A percentile compares a stretch with the other conserved stretches of the same genome.
phyloP scores from a whole-genome alignment of 2,329 filamentous ascomycete species.

The Fusarium sterilihyphosum region DNA sequence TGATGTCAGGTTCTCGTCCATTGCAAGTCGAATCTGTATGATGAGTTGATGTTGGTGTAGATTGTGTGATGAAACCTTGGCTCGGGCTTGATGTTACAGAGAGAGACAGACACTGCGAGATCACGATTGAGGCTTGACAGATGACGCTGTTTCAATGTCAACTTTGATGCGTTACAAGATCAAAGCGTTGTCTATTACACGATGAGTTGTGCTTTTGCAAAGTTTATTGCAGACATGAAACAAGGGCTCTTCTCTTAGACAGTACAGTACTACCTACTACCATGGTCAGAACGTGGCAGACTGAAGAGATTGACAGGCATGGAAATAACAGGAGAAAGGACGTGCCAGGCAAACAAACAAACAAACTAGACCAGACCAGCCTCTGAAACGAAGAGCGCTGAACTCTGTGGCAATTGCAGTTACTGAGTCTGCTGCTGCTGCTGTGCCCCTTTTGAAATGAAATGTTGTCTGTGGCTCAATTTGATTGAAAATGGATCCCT shows the following conservation, averaged over 20 bases:
- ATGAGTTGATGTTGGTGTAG: not conserved
- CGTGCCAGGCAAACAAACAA: not conserved
- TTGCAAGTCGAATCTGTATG: not conserved
- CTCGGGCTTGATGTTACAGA: not conserved
- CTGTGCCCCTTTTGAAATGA: conserved; percentile 12
- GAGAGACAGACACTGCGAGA: not conserved
- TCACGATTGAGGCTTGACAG: conserved; percentile 2
- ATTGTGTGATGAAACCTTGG: not conserved
- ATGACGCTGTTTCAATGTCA: conserved; percentile 10
- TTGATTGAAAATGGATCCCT: conserved; percentile 22
- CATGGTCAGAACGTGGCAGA: not conserved
- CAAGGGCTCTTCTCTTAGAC: not conserved
- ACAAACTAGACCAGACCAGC: too few species aligned
- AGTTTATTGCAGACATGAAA: not conserved
- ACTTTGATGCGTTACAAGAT: not conserved
- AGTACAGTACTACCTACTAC: not conserved
- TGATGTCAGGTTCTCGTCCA: conserved; percentile 14
- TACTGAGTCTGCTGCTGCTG: not conserved
- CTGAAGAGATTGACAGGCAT: not conserved
- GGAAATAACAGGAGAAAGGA: not conserved
- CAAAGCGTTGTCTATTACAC: not conserved
- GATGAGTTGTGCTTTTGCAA: not conserved
- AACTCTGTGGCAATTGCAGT: not conserved
- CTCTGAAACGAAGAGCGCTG: conserved; percentile 3
- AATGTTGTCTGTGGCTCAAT: not conserved